Conservation (phyloP, 2,329 filamentous ascomycete species). For the Cladophialophora psammophila region DNA sequence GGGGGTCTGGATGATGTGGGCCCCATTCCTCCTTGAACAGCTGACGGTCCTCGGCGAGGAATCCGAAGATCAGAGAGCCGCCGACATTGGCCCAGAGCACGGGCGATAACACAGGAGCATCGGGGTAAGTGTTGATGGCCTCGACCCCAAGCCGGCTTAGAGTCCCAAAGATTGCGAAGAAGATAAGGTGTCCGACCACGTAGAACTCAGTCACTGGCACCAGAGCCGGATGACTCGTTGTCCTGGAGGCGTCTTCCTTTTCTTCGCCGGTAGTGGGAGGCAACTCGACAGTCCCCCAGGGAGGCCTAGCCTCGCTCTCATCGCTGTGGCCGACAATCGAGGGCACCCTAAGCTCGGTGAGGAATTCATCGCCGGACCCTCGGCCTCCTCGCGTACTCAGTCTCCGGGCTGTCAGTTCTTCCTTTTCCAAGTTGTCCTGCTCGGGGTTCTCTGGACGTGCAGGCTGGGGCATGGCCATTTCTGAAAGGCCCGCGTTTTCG, state of each 20-base stretch:
- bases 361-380: neutral
- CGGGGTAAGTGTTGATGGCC: conserved; percentile 76
- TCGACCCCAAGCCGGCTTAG: conserved; percentile 78
- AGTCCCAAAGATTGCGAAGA: conserved; percentile 82
- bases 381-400: neutral
- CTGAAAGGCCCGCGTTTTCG: conserved; percentile 7
- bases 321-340: neutral
- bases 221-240: neutral
- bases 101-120: conserved; percentile 73
- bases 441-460: conserved; percentile 2
- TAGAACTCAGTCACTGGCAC: conserved; percentile 16
- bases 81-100: conserved; percentile 85
- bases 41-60: conserved; percentile 74
- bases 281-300: neutral
- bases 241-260: neutral
- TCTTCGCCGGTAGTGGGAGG: neutral
- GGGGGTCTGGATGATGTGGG: conserved; percentile 32
- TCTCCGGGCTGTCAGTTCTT: neutral
- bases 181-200: conserved; percentile 77
- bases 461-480: conserved; percentile 18
- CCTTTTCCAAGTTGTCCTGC: conserved; percentile 9
- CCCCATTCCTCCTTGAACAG: conserved; percentile 62
- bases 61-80: conserved; percentile 80
- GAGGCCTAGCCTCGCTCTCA: neutral
- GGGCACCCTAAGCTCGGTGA: conserved; percentile 14